phyloP scores from a whole-genome alignment of 768 basidiomycete species.

The Pleurotus ostreatus region DNA sequence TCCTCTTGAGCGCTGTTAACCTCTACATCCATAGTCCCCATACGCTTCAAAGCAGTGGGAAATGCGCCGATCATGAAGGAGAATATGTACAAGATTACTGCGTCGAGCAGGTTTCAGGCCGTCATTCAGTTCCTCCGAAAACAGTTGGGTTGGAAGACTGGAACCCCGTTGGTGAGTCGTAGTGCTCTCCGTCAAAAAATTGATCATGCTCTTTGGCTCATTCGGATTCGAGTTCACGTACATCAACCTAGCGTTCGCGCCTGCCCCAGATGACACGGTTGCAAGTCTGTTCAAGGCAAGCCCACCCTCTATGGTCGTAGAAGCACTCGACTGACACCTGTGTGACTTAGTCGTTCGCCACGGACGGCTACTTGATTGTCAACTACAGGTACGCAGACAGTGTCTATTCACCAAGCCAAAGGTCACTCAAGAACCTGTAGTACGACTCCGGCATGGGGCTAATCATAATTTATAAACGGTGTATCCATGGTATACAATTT shows the following conservation, averaged over 20 bases:
- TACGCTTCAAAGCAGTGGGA: conserved; percentile 96
- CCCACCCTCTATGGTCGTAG: not conserved
- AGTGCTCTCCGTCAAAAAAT: not conserved
- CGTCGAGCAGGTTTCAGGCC: conserved; percentile 90
- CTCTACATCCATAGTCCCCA: conserved; percentile 59
- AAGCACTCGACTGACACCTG: not conserved
- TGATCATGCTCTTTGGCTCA: conserved; percentile 15
- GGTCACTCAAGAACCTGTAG: conserved; percentile 15
- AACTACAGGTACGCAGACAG: conserved; percentile 69
- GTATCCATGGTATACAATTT: not conserved
- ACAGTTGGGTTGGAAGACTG: conserved; percentile 82
- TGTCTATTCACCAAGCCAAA: not conserved
- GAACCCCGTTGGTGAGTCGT: conserved; percentile 74
- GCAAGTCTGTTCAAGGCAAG: conserved; percentile 70
- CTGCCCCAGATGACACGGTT: conserved; percentile 80
- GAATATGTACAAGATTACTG: conserved; percentile 97
- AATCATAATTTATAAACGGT: conserved; percentile 6
- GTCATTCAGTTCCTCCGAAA: conserved; percentile 91
- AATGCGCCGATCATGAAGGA: conserved; percentile 99
- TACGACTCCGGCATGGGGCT: conserved; percentile 44
- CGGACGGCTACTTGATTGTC: conserved; percentile 86
- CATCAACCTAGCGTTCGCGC: conserved; percentile 73
- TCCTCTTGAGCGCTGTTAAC: not conserved
- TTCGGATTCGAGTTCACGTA: conserved; percentile 50
- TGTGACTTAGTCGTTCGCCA: conserved; percentile 66